phyloP scores from a whole-genome alignment of 2,329 filamentous ascomycete species.

The Alternaria panax region DNA sequence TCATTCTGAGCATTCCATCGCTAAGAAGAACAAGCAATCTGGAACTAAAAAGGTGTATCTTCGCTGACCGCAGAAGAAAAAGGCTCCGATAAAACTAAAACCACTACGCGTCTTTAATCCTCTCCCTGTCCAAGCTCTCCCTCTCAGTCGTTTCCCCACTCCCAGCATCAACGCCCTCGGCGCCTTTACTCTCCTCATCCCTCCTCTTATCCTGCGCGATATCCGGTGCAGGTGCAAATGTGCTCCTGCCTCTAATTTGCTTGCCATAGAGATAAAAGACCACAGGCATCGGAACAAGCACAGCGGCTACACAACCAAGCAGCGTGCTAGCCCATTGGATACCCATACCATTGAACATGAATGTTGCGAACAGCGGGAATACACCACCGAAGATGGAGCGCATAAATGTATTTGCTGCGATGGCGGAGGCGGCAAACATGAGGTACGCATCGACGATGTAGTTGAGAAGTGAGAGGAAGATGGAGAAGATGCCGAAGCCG shows the following conservation, averaged over 20 bases:
- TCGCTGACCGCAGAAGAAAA: conserved; percentile 7
- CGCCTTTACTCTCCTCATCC: conserved; percentile 42
- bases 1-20: not conserved
- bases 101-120: conserved; percentile 22
- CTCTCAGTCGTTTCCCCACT: conserved; percentile 17
- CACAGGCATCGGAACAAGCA: conserved; percentile 55
- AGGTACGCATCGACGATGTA: conserved; percentile 68
- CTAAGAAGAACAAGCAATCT: not conserved
- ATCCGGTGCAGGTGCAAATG: conserved; percentile 54
- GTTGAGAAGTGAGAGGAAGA: conserved; percentile 66
- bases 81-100: not conserved
- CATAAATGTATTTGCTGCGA: conserved; percentile 64
- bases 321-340: conserved; percentile 58
- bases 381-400: conserved; percentile 59
- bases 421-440: conserved; percentile 62
- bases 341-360: conserved; percentile 64
- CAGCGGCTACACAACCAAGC: conserved; percentile 53
- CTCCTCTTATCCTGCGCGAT: conserved; percentile 46
- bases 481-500: conserved; percentile 64
- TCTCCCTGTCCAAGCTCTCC: conserved; percentile 16
- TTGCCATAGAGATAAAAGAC: conserved; percentile 55
- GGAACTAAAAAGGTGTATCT: conserved; percentile 1
- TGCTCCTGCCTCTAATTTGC: conserved; percentile 53
- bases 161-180: conserved; percentile 10
- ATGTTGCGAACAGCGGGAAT: conserved; percentile 63